phyloP scores from a whole-genome alignment of 805 yeast species.

The Lipomyces spencermartinsiae region DNA sequence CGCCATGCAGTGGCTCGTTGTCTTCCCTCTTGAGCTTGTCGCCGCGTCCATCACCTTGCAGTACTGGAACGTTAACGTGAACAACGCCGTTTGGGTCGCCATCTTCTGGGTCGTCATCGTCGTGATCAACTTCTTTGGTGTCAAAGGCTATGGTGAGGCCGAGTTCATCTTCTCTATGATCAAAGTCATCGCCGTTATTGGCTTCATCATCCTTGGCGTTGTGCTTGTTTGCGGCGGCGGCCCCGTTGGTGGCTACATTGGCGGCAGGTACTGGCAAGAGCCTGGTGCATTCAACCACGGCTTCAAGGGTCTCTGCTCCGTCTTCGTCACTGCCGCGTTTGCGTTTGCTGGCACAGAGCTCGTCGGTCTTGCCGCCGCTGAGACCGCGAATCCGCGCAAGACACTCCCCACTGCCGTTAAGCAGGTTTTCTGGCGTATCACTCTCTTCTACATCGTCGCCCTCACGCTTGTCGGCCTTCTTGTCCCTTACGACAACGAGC shows the following conservation, averaged over 20 bases:
- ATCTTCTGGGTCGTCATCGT: conserved; percentile 60
- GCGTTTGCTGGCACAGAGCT: conserved; percentile 78
- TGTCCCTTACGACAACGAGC: conserved; percentile 66
- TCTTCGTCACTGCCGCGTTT: conserved; percentile 79
- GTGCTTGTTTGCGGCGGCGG: conserved; percentile 64
- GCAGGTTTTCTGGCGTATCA: conserved; percentile 83
- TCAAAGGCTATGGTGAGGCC: conserved; percentile 69
- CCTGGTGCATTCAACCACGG: conserved; percentile 67
- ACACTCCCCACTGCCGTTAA: conserved; percentile 76
- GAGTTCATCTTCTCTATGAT: conserved; percentile 65
- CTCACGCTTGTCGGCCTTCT: conserved; percentile 66
- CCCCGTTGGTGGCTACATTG: conserved; percentile 62
- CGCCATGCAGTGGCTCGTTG: conserved; percentile 67
- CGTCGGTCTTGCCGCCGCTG: conserved; percentile 79
- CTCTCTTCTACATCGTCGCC: conserved; percentile 69
- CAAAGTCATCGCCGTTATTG: conserved; percentile 64
- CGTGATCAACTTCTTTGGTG: conserved; percentile 60
- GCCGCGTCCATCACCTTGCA: conserved; percentile 64
- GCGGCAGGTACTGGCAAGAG: conserved; percentile 63
- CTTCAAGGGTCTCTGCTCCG: conserved; percentile 75
- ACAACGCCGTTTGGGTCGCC: conserved; percentile 64
- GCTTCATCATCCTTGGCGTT: conserved; percentile 66
- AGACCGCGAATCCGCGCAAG: conserved; percentile 69
- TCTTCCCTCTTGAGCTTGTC: conserved; percentile 69
- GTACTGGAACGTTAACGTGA: conserved; percentile 57